These are phyloP conservation scores for Harringtonia aguacate DNA, from an alignment of 2,329 filamentous ascomycete genomes.

Conservation along the genomic window DNA sequence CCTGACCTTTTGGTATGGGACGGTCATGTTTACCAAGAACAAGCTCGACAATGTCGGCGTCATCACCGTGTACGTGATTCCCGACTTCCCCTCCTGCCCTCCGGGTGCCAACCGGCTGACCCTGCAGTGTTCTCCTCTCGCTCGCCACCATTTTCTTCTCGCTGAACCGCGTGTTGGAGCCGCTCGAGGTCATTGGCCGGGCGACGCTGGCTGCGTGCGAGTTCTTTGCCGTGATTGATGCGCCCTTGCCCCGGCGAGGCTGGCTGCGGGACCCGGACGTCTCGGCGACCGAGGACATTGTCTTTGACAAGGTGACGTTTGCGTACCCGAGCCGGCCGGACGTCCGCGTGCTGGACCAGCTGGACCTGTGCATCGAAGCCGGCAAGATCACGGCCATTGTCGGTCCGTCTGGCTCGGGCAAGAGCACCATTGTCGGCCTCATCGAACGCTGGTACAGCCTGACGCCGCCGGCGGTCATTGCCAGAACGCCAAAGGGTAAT, in stretches of 20 bases:
- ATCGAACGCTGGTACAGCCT: slow-evolving; percentile 62
- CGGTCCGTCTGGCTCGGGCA: slow-evolving; percentile 61
- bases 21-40: slow-evolving; percentile 35
- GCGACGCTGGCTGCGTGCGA: slow-evolving; percentile 47
- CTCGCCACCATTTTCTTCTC: slow-evolving; percentile 49
- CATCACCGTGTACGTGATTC: slow-evolving; percentile 44
- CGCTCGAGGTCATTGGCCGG: slow-evolving; percentile 46
- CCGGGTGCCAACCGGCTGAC: too few relatives aligned
- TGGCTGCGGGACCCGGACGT: slow-evolving; percentile 37
- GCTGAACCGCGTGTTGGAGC: slow-evolving; percentile 44
- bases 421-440: slow-evolving; percentile 62
- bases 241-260: slow-evolving; percentile 27
- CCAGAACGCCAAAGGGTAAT: slow-evolving; percentile 26
- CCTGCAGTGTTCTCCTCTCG: slow-evolving; percentile 46
- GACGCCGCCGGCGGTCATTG: slow-evolving; percentile 45
- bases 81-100: too few relatives aligned
- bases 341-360: slow-evolving; percentile 49
- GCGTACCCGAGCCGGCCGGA: slow-evolving; percentile 59
- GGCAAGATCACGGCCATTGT: slow-evolving; percentile 66
- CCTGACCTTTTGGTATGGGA: slow-evolving; percentile 53
- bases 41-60: slow-evolving; percentile 37
- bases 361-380: slow-evolving; percentile 47
- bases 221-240: slow-evolving; percentile 44
- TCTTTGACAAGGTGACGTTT: slow-evolving; percentile 55
- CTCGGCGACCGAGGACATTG: slow-evolving; percentile 41